Evolutionary conservation across 441 rosid genomes (phyloP).

Genomic region (Mallotus japonicus): DNA sequence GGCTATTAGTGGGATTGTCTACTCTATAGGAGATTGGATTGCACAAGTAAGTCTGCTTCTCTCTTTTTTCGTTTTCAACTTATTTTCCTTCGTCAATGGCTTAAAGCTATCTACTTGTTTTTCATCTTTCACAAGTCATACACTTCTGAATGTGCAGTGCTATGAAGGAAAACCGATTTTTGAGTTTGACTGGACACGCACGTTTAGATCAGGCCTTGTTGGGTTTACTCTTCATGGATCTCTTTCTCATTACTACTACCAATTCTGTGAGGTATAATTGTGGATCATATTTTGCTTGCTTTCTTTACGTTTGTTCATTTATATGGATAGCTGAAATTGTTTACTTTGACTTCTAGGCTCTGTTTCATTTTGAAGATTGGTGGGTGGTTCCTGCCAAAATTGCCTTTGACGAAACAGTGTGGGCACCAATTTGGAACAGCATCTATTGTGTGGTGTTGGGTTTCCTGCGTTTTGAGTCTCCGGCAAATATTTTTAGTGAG

Average conservation of each 20-base stretch:
- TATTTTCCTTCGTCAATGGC: neutral
- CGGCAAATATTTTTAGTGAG: conserved; percentile 49
- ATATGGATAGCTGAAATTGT: conserved; percentile 25
- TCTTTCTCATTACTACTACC: conserved; percentile 91
- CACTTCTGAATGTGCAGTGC: conserved; percentile 50
- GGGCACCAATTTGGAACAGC: conserved; percentile 94
- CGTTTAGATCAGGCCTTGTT: conserved; percentile 88
- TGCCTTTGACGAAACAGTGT: conserved; percentile 77
- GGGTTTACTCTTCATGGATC: conserved; percentile 96
- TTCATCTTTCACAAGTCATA: conserved; percentile 9
- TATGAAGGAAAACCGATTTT: conserved; percentile 80
- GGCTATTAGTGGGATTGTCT: conserved; percentile 93
- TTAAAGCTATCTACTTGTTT: conserved; percentile 4
- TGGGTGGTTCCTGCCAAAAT: conserved; percentile 95
- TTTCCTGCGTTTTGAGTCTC: conserved; percentile 72
- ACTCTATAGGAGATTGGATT: conserved; percentile 91
- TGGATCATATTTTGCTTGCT: conserved; percentile 8
- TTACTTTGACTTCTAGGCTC: conserved; percentile 40
- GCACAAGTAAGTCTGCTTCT: conserved; percentile 61
- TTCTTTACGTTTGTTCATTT: conserved; percentile 16
- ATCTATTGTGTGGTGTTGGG: conserved; percentile 68
- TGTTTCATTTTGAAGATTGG: conserved; percentile 83
- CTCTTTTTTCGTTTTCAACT: neutral
- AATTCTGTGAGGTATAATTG: conserved; percentile 84
- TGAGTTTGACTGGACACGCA: conserved; percentile 68